phyloP scores from a whole-genome alignment of 2,329 filamentous ascomycete genomes.

The Stemphylium vesicarium region DNA sequence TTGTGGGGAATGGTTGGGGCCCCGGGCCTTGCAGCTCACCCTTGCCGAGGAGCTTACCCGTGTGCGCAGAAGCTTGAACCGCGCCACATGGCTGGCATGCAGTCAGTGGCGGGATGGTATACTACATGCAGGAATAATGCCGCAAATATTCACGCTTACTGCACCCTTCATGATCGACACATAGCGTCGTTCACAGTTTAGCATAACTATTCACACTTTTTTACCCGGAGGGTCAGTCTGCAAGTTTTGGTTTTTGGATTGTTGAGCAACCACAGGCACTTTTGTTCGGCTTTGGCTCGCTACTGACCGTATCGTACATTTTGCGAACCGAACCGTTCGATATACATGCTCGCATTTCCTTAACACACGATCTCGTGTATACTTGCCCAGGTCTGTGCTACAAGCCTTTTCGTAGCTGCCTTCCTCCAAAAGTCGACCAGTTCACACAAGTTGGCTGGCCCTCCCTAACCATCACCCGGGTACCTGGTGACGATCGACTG shows the following conservation, averaged over 20 bases:
- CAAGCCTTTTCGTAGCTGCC: not conserved
- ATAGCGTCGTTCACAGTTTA: not conserved
- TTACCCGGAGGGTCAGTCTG: not conserved
- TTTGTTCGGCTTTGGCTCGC: not conserved
- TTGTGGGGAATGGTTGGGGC: conserved; percentile 33
- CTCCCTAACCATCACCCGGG: not conserved
- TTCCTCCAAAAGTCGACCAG: not conserved
- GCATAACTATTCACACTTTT: not conserved
- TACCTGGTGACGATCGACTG: not conserved
- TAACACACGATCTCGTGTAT: not conserved
- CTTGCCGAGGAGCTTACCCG: conserved; percentile 21
- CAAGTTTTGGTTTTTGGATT: not conserved
- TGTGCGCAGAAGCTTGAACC: conserved; percentile 32
- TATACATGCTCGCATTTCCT: not conserved
- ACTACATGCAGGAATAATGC: conserved; percentile 22
- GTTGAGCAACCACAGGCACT: not conserved
- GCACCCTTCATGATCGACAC: not conserved
- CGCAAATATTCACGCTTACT: not conserved
- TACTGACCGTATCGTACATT: not conserved
- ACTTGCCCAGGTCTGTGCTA: not conserved
- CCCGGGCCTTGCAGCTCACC: conserved; percentile 16
- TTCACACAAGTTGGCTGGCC: not conserved
- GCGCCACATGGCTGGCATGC: conserved; percentile 18
- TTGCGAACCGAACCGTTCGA: not conserved
- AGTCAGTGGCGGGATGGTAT: conserved; percentile 17